phyloP scores from a whole-genome alignment of 768 basidiomycete species.

The Nidularia pulvinata region DNA sequence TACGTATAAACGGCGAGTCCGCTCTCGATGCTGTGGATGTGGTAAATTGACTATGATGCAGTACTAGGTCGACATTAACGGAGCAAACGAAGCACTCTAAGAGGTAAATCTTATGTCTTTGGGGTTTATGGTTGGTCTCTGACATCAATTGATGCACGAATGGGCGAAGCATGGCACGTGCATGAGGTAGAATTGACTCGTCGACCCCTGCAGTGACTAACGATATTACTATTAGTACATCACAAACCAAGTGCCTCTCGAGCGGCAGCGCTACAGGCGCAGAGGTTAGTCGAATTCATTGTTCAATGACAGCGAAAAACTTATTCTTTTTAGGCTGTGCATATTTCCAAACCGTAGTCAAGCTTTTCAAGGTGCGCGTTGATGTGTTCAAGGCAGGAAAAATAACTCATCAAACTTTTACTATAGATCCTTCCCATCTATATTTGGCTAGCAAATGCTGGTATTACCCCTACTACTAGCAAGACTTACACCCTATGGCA shows the following conservation, averaged over 20 bases:
- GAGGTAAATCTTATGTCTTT: conserved; percentile 38
- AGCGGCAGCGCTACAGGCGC: conserved; percentile 56
- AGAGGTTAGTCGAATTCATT: conserved; percentile 38
- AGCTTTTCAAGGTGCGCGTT: conserved; percentile 50
- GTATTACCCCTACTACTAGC: conserved; percentile 67
- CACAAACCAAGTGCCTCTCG: conserved; percentile 57
- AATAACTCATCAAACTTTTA: neutral
- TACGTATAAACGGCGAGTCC: conserved; percentile 49
- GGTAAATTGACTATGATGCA: conserved; percentile 9
- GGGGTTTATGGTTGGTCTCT: neutral
- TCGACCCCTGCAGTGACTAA: neutral
- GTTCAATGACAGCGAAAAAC: neutral
- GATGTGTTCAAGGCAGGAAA: conserved; percentile 25
- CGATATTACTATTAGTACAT: conserved; percentile 40
- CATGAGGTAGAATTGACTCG: conserved; percentile 29
- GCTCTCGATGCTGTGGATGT: neutral
- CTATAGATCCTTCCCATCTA: conserved; percentile 66
- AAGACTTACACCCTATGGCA: conserved; percentile 57
- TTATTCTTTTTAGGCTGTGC: conserved; percentile 46
- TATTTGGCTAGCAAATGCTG: conserved; percentile 64
- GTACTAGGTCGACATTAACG: conserved; percentile 66
- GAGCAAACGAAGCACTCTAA: conserved; percentile 66
- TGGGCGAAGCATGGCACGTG: conserved; percentile 72
- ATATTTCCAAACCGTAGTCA: conserved; percentile 61
- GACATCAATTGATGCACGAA: conserved; percentile 47